Evolutionary conservation across 805 yeast species (phyloP).

Genomic region (Wickerhamomyces tratensis): DNA sequence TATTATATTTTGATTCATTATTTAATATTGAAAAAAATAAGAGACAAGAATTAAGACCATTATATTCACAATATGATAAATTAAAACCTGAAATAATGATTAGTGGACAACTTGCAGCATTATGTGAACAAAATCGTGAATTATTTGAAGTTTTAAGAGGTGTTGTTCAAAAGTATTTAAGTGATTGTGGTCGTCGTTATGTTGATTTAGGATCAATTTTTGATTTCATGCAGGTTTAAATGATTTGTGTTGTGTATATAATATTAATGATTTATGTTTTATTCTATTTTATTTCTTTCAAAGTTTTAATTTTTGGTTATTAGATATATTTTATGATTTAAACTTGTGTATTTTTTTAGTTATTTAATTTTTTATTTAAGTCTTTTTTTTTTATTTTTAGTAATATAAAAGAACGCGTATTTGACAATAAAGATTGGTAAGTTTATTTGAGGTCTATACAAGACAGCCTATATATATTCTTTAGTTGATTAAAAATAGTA

Average conservation of each 20-base stretch:
- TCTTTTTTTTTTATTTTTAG: too few relatives aligned
- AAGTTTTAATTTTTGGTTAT: too few relatives aligned
- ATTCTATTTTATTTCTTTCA: too few relatives aligned
- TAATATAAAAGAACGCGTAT: too few relatives aligned
- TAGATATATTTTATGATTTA: too few relatives aligned
- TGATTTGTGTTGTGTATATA: background rate
- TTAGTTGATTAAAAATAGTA: too few relatives aligned
- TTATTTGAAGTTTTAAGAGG: constrained; percentile 41
- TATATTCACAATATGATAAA: constrained; percentile 28
- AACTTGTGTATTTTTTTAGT: too few relatives aligned
- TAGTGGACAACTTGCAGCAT: constrained; percentile 54
- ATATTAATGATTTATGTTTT: too few relatives aligned
- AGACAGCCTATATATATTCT: too few relatives aligned
- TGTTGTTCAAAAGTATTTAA: constrained; percentile 64
- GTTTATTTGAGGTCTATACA: too few relatives aligned
- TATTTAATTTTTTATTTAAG: too few relatives aligned
- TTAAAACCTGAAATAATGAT: constrained; percentile 22
- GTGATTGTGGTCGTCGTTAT: constrained; percentile 79
- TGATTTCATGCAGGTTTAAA: constrained; percentile 32
- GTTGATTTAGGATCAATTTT: constrained; percentile 83
- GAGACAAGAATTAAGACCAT: constrained; percentile 41
- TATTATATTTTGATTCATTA: constrained; percentile 65
- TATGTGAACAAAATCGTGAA: constrained; percentile 71
- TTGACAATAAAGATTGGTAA: too few relatives aligned
- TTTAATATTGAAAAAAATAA: constrained; percentile 80